Conservation (phyloP, 2,329 filamentous ascomycete genomes). For the Tolypocladium cylindrosporum region DNA sequence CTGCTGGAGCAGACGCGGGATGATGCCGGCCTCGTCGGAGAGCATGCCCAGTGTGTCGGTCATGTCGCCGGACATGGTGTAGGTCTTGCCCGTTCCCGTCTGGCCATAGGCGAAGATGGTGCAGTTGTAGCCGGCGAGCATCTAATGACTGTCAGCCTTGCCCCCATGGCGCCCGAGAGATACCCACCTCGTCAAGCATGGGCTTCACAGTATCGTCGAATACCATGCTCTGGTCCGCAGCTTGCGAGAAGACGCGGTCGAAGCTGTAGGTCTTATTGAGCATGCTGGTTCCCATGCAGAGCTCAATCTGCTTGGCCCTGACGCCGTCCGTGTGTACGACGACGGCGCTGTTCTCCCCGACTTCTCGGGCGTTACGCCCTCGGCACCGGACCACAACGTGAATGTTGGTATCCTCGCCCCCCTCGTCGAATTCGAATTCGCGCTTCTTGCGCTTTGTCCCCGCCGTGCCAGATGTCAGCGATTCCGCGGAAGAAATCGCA, state of each 20-base stretch:
- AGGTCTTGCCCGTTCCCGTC: conserved; percentile 96
- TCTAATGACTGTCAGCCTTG: conserved; percentile 39
- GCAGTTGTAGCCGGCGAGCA: conserved; percentile 90
- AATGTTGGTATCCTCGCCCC: conserved; percentile 83
- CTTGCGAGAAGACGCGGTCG: conserved; percentile 92
- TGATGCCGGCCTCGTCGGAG: conserved; percentile 88
- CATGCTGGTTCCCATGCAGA: conserved; percentile 75
- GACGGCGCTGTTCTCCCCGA: conserved; percentile 88
- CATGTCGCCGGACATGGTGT: conserved; percentile 99
- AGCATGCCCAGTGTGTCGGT: conserved; percentile 74
- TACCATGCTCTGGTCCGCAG: conserved; percentile 85
- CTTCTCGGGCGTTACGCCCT: conserved; percentile 84
- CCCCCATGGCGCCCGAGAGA: not conserved
- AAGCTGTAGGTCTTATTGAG: conserved; percentile 93
- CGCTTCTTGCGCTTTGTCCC: conserved; percentile 76
- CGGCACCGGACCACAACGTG: conserved; percentile 93
- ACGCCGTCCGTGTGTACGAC: conserved; percentile 83
- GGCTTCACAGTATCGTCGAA: conserved; percentile 93
- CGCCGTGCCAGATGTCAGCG: conserved; percentile 38
- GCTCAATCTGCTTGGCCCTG: conserved; percentile 66
- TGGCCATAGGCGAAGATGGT: conserved; percentile 98
- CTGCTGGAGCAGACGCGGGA: conserved; percentile 79
- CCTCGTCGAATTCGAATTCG: conserved; percentile 56
- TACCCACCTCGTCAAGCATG: conserved; percentile 75
- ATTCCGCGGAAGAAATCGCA: too few relatives aligned